A percentile compares a stretch with the other conserved stretches of the same genome.
Conservation (phyloP, 345 rosid genomes). For the Brassica nigra region DNA sequence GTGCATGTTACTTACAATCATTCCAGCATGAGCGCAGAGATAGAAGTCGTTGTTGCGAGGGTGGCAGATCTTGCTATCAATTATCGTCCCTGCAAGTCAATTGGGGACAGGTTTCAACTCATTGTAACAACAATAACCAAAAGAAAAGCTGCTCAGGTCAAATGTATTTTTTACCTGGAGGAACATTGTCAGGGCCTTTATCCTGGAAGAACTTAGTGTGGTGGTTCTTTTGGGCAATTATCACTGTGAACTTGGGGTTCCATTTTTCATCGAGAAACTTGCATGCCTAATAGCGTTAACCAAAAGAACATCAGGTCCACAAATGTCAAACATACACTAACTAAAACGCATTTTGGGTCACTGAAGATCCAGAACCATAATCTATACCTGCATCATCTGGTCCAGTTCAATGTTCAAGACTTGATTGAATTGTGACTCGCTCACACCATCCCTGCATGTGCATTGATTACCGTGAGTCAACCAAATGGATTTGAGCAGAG, state of each 20-base stretch:
- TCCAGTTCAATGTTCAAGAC: slow-evolving; percentile 79
- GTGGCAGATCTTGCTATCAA: slow-evolving; percentile 77
- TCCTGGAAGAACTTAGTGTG: slow-evolving; percentile 88
- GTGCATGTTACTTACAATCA: slow-evolving; percentile 63
- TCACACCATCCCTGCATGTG: slow-evolving; percentile 83
- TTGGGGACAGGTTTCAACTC: background rate
- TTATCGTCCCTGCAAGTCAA: slow-evolving; percentile 57
- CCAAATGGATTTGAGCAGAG: background rate
- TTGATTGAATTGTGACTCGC: slow-evolving; percentile 92
- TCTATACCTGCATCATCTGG: slow-evolving; percentile 75
- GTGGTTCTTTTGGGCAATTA: slow-evolving; percentile 89
- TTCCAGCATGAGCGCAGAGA: slow-evolving; percentile 91
- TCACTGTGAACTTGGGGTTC: slow-evolving; percentile 75
- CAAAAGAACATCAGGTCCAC: background rate
- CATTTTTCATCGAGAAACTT: slow-evolving; percentile 69
- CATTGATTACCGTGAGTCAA: slow-evolving; percentile 1
- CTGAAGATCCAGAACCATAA: background rate
- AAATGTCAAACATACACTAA: background rate
- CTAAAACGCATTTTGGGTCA: background rate
- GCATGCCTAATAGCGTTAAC: slow-evolving; percentile 69
- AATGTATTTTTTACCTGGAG: background rate
- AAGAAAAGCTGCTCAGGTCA: background rate
- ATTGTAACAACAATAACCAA: background rate
- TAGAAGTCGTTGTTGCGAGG: slow-evolving; percentile 81
- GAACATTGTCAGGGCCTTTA: slow-evolving; percentile 25